phyloP scores from a whole-genome alignment of 164 flowering plant species.

The Platanus orientalis region DNA sequence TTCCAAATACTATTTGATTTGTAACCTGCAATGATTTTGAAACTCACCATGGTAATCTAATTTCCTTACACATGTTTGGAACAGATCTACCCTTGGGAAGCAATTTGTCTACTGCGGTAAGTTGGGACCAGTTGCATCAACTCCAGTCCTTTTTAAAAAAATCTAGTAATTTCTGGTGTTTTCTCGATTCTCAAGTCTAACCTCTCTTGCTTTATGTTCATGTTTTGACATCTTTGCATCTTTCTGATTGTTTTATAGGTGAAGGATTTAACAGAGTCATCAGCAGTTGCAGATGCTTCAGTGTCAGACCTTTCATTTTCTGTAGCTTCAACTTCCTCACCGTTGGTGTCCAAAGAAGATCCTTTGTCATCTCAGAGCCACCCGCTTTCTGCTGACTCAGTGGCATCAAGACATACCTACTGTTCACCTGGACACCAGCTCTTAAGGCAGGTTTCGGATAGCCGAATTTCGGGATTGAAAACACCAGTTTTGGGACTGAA shows the following conservation, averaged over 20 bases:
- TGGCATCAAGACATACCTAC: slow-evolving; percentile 51
- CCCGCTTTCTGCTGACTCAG: slow-evolving; percentile 31
- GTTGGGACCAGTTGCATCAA: slow-evolving; percentile 24
- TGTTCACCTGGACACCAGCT: slow-evolving; percentile 61
- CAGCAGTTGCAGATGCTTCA: slow-evolving; percentile 35
- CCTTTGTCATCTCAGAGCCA: slow-evolving; percentile 32
- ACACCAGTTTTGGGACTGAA: no score
- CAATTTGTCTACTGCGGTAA: slow-evolving; percentile 43
- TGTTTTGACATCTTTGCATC: slow-evolving; percentile 2
- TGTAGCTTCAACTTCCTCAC: slow-evolving; percentile 43
- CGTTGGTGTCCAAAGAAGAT: slow-evolving; percentile 30
- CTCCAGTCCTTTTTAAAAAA: background rate
- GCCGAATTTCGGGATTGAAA: slow-evolving; percentile 44
- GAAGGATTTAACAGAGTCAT: slow-evolving; percentile 36
- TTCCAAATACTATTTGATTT: no score
- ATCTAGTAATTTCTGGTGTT: background rate
- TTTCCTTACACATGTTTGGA: slow-evolving; percentile 12
- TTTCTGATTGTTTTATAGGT: slow-evolving; percentile 33
- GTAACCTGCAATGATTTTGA: background rate
- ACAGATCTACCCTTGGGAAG: slow-evolving; percentile 42
- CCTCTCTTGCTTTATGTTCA: background rate
- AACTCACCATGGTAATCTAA: slow-evolving; percentile 8
- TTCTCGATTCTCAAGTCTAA: background rate
- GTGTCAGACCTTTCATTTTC: slow-evolving; percentile 41
- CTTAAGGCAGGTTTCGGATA: slow-evolving; percentile 59